Base-by-base conservation (phyloP, 768 basidiomycete species). In the Amanita fuliginea region DNA sequence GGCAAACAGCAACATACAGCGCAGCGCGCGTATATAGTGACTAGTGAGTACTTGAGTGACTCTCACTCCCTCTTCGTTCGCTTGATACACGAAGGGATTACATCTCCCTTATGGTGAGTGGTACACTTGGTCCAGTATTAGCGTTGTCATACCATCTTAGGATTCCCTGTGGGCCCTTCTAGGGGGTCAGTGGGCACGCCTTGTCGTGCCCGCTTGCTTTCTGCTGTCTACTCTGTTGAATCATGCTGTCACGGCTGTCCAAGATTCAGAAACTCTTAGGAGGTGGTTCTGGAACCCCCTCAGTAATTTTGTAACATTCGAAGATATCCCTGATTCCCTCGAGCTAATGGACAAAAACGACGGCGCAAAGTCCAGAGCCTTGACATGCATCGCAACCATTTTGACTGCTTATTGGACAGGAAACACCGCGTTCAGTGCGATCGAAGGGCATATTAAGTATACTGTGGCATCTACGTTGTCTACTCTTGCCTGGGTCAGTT, bases 401-500 rank as follows among this genome's bases (percentile, higher is more conserved):
- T 64, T 69, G 42, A 62, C 66, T 21, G 51, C 68, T 39, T 66
- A 58, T 42, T 77, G 73, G 72, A 52, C 72, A n/a, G 71, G 63
- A n/a, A 64, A 59, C 50, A 57, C 74, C 35, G 64, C 62, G 4
- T 73, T 67, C 56, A 61, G 61, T 6, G 37, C 64, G 39, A 62
- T 61, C 44, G 43, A 61, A 37, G 45, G 53, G 7, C 58, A 67
- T 51, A 33, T 43, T 40, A 43, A 53, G 41, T 52, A 56, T 47
- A 47, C 57, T 18, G 36, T 57, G 19, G 60, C 56, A 35, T 62
- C 65, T 39, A 55, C 67, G 19, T 55, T 72, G 14, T 64, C 63
- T 48, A 61, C 62, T 18, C 48, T 75, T 45, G 60, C 72, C 44
- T 81, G 80, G 80, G 80, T 81, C 59, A 54, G 75, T 59, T 28